A percentile compares a stretch with the other conserved stretches of the same genome.
phyloP scores from a whole-genome alignment of 257 asterid genomes.

The Vinca minor region DNA sequence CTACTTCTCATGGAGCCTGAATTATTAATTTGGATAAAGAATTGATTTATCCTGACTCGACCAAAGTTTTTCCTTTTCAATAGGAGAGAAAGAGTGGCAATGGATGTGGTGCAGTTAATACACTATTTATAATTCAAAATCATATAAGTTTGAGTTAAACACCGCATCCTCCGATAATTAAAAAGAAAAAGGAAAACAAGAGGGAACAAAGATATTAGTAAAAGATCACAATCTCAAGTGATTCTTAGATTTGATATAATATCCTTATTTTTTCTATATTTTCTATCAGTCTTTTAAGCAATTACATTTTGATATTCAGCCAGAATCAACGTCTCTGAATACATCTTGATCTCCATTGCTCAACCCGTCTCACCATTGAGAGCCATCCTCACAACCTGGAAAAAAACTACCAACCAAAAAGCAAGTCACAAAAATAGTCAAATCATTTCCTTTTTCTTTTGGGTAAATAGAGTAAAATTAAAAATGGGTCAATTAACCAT shows the following conservation, averaged over 20 bases:
- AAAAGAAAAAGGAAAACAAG: not conserved
- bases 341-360: not conserved
- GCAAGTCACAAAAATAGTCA: too few species aligned
- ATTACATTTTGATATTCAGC: not conserved
- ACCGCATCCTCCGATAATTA: too few species aligned
- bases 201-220: too few species aligned
- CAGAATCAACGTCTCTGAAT: not conserved
- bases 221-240: not conserved
- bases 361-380: conserved; percentile 1
- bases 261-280: not conserved
- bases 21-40: too few species aligned
- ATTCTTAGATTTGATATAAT: not conserved
- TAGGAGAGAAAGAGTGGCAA: too few species aligned
- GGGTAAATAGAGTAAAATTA: too few species aligned
- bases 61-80: not conserved
- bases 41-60: not conserved
- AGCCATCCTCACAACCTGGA: conserved; percentile 13
- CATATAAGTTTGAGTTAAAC: too few species aligned
- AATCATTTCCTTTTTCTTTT: too few species aligned
- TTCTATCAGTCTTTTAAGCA: not conserved
- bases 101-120: too few species aligned
- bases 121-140: too few species aligned
- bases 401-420: conserved; percentile 10
- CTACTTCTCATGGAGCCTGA: too few species aligned
- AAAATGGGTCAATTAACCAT: too few species aligned